A percentile compares a stretch with the other conserved stretches of the same genome.
Conservation (phyloP, 176 grass and related monocot genomes). For the Elymus sibiricus region DNA sequence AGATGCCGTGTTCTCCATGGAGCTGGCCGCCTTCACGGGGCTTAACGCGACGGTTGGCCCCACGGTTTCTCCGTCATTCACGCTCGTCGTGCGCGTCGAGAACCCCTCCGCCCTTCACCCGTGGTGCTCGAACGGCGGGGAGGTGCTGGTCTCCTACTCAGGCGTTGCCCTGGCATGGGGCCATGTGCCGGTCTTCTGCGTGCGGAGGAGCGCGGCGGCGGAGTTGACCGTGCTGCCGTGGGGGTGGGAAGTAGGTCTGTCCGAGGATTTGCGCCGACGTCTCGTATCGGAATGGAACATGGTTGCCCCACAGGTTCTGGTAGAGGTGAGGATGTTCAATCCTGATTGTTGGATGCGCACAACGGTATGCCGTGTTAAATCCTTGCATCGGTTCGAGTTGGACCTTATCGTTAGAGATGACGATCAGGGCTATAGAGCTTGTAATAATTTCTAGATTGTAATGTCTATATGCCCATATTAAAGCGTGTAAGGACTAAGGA, state of each 20-base stretch:
- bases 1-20: not conserved
- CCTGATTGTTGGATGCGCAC: not conserved
- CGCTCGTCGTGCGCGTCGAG: not conserved
- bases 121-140: conserved; percentile 16
- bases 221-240: no score
- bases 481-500: no score
- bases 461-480: no score
- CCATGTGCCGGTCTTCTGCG: no score
- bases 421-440: not conserved
- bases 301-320: not conserved
- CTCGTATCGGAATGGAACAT: not conserved
- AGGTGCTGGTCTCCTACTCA: conserved; percentile 19
- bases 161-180: not conserved
- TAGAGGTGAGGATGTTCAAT: not conserved
- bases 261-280: no score
- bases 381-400: not conserved
- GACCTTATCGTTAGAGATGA: not conserved
- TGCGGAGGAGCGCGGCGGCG: not conserved
- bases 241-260: no score
- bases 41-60: not conserved
- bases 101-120: not conserved
- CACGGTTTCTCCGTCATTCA: conserved; percentile 6
- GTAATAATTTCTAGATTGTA: not conserved
- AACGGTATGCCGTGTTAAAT: not conserved
- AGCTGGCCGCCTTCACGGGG: not conserved